Evolutionary conservation across 2,329 filamentous ascomycete genomes (phyloP).

Genomic region (Lasiodiplodia sp.): DNA sequence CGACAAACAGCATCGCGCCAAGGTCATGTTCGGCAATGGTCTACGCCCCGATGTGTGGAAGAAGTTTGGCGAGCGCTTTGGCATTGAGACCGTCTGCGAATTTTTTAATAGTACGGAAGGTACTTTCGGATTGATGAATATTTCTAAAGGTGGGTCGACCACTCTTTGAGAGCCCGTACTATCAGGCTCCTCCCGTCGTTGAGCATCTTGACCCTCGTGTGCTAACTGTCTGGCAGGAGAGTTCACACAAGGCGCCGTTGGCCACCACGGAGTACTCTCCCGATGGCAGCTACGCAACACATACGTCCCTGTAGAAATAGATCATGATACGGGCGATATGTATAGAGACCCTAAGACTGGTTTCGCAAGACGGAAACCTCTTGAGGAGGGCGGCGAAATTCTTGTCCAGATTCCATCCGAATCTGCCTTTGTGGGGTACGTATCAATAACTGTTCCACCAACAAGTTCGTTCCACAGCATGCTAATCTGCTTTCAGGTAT

Average conservation of each 20-base stretch:
- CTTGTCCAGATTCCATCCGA: slow-evolving; percentile 4
- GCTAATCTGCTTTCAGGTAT: slow-evolving; percentile 76
- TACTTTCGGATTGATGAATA: slow-evolving; percentile 68
- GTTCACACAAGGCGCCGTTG: slow-evolving; percentile 70
- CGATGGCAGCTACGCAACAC: slow-evolving; percentile 61
- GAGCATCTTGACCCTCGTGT: neutral
- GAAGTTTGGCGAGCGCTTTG: slow-evolving; percentile 69
- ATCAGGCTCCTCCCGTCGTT: neutral
- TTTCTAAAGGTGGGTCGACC: slow-evolving; percentile 50
- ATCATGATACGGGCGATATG: slow-evolving; percentile 61
- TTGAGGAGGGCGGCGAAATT: slow-evolving; percentile 41
- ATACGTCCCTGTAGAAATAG: slow-evolving; percentile 72
- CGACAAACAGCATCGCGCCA: slow-evolving; percentile 66
- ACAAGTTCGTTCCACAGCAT: slow-evolving; percentile 71
- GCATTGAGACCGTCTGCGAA: slow-evolving; percentile 69
- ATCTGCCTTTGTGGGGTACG: slow-evolving; percentile 57
- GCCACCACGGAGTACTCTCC: slow-evolving; percentile 72
- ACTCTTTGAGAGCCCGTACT: neutral
- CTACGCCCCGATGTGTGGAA: slow-evolving; percentile 74
- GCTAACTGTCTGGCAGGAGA: slow-evolving; percentile 38
- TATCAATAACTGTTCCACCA: slow-evolving; percentile 47
- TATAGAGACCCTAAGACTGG: slow-evolving; percentile 27
- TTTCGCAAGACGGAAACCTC: slow-evolving; percentile 63
- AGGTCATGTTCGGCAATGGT: slow-evolving; percentile 71
- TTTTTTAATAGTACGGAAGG: slow-evolving; percentile 84